These are phyloP conservation scores for Fonsecaea nubica DNA, from an alignment of 2,329 filamentous ascomycete genomes.

Conservation along the genomic window DNA sequence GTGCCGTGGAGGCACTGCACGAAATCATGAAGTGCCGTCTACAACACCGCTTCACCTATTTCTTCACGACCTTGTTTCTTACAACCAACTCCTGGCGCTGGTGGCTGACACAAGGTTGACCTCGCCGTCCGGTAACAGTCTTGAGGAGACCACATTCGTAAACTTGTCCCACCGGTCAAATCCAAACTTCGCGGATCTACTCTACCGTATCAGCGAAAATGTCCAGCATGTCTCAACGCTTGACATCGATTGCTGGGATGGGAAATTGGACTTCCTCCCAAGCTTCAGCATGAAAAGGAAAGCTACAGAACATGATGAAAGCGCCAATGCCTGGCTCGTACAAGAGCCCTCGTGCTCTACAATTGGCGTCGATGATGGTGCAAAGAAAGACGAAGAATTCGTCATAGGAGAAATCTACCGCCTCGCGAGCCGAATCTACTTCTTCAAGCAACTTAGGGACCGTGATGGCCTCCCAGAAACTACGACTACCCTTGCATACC, in stretches of 20 bases:
- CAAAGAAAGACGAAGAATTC: slow-evolving; percentile 1
- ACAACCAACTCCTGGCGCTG: slow-evolving; percentile 10
- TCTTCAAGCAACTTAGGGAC: slow-evolving; percentile 15
- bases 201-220: neutral
- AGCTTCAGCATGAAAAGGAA: slow-evolving; percentile 9
- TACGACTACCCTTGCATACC: slow-evolving; percentile 4
- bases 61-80: slow-evolving; percentile 8
- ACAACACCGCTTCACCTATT: slow-evolving; percentile 4
- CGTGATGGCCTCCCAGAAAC: neutral
- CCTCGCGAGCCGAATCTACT: slow-evolving; percentile 14
- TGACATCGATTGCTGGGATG: slow-evolving; percentile 14
- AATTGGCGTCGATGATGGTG: neutral
- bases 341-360: no score
- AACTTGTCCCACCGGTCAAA: neutral
- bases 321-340: neutral
- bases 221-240: slow-evolving; percentile 6
- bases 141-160: neutral
- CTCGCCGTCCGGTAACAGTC: neutral
- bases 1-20: neutral
- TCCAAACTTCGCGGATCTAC: slow-evolving; percentile 3
- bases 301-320: neutral
- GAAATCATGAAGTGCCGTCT: neutral
- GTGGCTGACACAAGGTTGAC: neutral
- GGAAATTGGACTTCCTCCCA: slow-evolving; percentile 13
- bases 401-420: slow-evolving; percentile 17